Percentiles rank a stretch among this genome's conserved stretches.
phyloP scores from a whole-genome alignment of 495 filamentous ascomycete species.

The Daldinia loculata region DNA sequence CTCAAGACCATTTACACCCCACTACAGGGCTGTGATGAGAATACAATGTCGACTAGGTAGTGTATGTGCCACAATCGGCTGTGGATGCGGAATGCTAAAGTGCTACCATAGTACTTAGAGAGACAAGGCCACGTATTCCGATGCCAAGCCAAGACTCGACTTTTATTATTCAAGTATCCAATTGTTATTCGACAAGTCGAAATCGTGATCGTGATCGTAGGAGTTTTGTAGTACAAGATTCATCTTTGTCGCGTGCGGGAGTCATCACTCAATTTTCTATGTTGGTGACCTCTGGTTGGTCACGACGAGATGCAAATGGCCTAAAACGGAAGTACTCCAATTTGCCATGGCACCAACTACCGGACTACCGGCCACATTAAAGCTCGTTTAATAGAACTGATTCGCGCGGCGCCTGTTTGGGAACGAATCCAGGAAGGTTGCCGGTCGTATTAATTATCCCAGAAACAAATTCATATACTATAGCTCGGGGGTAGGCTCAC shows the following conservation, averaged over 20 bases:
- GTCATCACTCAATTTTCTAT: constrained; percentile 35
- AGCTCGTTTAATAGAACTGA: constrained; percentile 19
- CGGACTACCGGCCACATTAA: constrained; percentile 37
- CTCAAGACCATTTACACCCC: constrained; percentile 9
- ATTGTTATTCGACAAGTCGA: constrained; percentile 23
- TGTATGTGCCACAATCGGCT: not conserved
- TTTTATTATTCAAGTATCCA: constrained; percentile 3
- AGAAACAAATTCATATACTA: constrained; percentile 34
- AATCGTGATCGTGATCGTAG: constrained; percentile 38
- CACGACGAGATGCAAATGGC: constrained; percentile 43
- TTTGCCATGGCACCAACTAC: constrained; percentile 41
- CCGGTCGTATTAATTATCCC: constrained; percentile 31
- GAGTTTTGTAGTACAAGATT: constrained; percentile 33
- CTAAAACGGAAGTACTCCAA: constrained; percentile 43
- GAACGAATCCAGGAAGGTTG: constrained; percentile 29
- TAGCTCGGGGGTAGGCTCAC: constrained; percentile 29
- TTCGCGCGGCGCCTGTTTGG: constrained; percentile 19
- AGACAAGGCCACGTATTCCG: constrained; percentile 13
- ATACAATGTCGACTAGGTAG: constrained; percentile 5
- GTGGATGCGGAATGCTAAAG: constrained; percentile 27
- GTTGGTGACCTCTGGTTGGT: constrained; percentile 45
- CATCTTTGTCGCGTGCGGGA: constrained; percentile 25
- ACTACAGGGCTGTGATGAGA: not conserved
- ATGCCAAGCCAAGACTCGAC: not conserved
- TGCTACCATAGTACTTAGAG: constrained; percentile 7